phyloP scores from a whole-genome alignment of 768 basidiomycete species.

The Clitopilus hobsonii region DNA sequence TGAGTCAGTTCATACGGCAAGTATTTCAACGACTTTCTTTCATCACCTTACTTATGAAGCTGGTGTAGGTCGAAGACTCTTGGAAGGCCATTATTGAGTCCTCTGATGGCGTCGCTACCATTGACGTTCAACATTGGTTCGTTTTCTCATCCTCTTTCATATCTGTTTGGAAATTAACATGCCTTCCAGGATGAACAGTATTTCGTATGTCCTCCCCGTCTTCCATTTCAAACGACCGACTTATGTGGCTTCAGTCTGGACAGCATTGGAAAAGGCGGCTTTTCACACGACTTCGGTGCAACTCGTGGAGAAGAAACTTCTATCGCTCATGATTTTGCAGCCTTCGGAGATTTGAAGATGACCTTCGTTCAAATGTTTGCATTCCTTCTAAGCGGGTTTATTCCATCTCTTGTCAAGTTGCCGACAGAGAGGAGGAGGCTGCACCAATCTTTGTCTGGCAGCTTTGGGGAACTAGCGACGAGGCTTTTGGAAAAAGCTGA shows the following conservation, averaged over 20 bases:
- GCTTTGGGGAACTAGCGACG: slow-evolving; percentile 34
- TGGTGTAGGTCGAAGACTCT: slow-evolving; percentile 21
- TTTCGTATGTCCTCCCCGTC: slow-evolving; percentile 28
- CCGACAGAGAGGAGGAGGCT: slow-evolving; percentile 31
- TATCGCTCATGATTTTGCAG: slow-evolving; percentile 36
- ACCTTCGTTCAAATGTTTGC: slow-evolving; percentile 23
- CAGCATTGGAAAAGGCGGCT: slow-evolving; percentile 54
- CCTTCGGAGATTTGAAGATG: slow-evolving; percentile 21
- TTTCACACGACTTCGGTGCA: slow-evolving; percentile 52
- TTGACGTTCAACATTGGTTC: slow-evolving; percentile 46
- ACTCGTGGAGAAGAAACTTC: slow-evolving; percentile 41
- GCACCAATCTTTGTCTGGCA: slow-evolving; percentile 22
- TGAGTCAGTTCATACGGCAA: slow-evolving; percentile 47
- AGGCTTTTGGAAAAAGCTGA: slow-evolving; percentile 29
- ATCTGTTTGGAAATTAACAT: slow-evolving; percentile 30
- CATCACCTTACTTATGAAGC: not conserved
- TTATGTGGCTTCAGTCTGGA: slow-evolving; percentile 36
- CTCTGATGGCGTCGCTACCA: slow-evolving; percentile 24
- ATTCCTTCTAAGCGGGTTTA: slow-evolving; percentile 28
- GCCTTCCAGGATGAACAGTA: slow-evolving; percentile 35
- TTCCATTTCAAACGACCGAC: too few species aligned
- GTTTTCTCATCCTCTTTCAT: slow-evolving; percentile 19
- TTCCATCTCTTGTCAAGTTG: slow-evolving; percentile 29
- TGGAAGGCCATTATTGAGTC: slow-evolving; percentile 20
- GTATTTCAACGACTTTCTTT: not conserved